Base-by-base conservation (phyloP, 257 asterid genomes). In the Solanum gracilifrons region DNA sequence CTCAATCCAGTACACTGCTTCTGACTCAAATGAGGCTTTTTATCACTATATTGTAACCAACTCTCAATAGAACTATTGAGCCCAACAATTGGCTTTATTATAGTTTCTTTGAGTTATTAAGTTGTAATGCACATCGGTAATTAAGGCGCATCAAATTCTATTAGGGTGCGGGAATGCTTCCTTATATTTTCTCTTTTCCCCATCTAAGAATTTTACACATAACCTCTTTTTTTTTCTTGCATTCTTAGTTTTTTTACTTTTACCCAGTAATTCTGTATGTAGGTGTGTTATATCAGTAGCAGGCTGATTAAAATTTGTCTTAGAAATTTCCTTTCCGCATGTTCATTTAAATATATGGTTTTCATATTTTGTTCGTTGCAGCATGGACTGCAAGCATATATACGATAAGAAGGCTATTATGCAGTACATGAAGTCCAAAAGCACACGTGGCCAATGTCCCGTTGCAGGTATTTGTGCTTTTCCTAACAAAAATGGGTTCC, bases 371-470 rank as follows among this genome's bases (percentile, higher is more conserved):
- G 83, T 75, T 87, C 29, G 9, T 82, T 90, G 87, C 92, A 97
- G 99, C 87, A 79, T 89, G 95, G 98, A 96, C 88, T 96, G 99
- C 98, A 97, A 97, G 94, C 99, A 97, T 91, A 89, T 96, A 84
- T 97, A 93, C 87, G 99, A 95, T 86, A 95, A 93, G 92, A 66
- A 87, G 39, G 88, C 94, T 84, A 91, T 97, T 87, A 87, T 92
- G 93, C 94, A 86, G 58, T 90, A 93, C 87, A 89, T 97, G 79
- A 91, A 16, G 90, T 89, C 94, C 86, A 92, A 88, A 87, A 87
- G 5, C 84, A 33, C 80, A 75, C 87, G 74, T 32, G 92, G 93
- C n/a, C 87, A 85, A 43, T 96, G 99, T 88, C 99, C 97, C 39
- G 93, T 92, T 84, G 91, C 99, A 92, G 99, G 99, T 97, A 87